Evolutionary conservation across 495 filamentous ascomycete genomes (phyloP), one percentile per base, ranked within the genome.

Genomic region (Ramalina intermedia): DNA sequence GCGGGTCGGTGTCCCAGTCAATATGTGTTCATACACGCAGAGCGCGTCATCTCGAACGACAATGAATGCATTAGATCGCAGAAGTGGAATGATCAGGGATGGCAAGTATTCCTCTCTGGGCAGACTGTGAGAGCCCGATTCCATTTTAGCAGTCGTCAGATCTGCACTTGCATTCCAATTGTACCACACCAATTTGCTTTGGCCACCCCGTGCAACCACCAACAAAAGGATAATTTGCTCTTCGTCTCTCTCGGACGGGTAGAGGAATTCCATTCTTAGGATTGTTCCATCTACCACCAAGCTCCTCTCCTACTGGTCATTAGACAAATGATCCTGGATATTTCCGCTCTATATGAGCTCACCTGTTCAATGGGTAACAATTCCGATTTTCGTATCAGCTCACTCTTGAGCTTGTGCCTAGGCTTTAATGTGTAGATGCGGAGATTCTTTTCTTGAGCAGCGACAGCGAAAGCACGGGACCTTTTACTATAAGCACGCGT

Each of bases 221-320:
- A 94, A 61, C 24, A 95, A 67, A 8, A 96, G 69, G 33, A 93
- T 81, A 38, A 93, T 69, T 51, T 85, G 82, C 36, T 72, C 69
- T 14, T 73, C 63, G 44, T 80, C 75, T 18, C 59, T 57, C 9
- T 72, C 57, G 5, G 71, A 71, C 5, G 89, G 83, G 50, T 85
- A 78, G 6, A 98, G 74, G 52, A 96, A 98, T 27, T 89, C 84
- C 67, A 95, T 81, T 55, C 87, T 83, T 48, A 88, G 65, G 33
- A 96, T 87, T 13, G 79, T 69, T 1, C 90, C 88, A 20, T 79
- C 73, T 12, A 88, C 66, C 37, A 70, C 60, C 29, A 84, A 71
- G 20, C 75, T 68, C 39, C 71, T 70, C 56, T 80, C 73, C 62
- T 76, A 51, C 8, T 7, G 12, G 17, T 12, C 23, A 8, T 39